A percentile compares a stretch with the other conserved stretches of the same genome.
Evolutionary conservation across 768 basidiomycete species (phyloP).

Genomic region (Leccinum variicolor): DNA sequence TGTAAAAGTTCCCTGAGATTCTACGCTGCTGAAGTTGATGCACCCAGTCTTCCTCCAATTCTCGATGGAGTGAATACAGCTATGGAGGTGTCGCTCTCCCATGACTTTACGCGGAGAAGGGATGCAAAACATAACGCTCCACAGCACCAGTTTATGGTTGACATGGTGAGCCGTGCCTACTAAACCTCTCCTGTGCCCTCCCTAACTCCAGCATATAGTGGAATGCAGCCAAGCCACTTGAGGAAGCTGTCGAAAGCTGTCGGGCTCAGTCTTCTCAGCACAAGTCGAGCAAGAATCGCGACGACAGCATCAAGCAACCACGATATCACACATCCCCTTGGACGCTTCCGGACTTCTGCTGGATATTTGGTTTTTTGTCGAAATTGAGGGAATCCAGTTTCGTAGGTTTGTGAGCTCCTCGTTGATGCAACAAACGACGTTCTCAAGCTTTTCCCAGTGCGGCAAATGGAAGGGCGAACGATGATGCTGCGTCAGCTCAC

Average conservation of each 20-base stretch:
- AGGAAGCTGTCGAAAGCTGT: conserved; percentile 21
- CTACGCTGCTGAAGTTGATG: conserved; percentile 47
- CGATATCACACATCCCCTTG: background rate
- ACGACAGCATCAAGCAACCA: conserved; percentile 8
- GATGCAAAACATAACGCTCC: conserved; percentile 5
- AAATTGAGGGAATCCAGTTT: conserved; percentile 24
- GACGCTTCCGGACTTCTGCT: background rate
- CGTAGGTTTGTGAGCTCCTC: conserved; percentile 15
- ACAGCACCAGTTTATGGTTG: conserved; percentile 32
- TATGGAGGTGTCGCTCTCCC: conserved; percentile 30
- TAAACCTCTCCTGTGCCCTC: background rate
- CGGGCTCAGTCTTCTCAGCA: background rate
- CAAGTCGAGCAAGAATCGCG: background rate
- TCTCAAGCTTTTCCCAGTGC: conserved; percentile 36
- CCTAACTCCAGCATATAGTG: conserved; percentile 30
- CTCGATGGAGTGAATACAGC: conserved; percentile 18
- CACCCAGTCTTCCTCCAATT: conserved; percentile 19
- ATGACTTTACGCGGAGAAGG: conserved; percentile 37
- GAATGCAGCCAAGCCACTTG: conserved; percentile 41
- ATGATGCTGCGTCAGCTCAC: conserved; percentile 40
- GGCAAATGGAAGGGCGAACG: conserved; percentile 59
- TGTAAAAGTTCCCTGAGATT: conserved; percentile 57
- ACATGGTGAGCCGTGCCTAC: conserved; percentile 35
- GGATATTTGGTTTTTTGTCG: conserved; percentile 1
- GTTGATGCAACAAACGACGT: background rate